A percentile compares a stretch with the other conserved stretches of the same genome.
These are phyloP conservation scores for Aegilops tauschii DNA, from an alignment of 176 grass and related monocot species.

Conservation along the genomic window DNA sequence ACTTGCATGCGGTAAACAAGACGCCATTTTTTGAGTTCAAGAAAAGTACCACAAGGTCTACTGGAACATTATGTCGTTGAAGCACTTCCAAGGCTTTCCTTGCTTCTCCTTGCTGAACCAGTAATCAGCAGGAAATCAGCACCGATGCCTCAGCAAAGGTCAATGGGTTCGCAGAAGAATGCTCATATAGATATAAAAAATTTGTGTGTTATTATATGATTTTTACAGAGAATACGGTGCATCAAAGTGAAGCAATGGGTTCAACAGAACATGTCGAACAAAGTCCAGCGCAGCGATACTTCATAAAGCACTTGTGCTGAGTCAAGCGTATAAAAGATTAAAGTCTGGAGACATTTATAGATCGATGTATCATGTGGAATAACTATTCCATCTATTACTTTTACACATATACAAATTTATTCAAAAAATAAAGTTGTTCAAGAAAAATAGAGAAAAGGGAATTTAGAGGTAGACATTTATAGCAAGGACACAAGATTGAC, in stretches of 20 bases:
- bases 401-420: not conserved
- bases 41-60: slow-evolving; percentile 85
- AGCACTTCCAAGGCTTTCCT: slow-evolving; percentile 94
- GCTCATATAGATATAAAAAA: not conserved
- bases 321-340: not conserved
- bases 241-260: slow-evolving; percentile 10
- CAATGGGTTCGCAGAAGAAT: not conserved
- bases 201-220: not conserved
- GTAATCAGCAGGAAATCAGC: slow-evolving; percentile 27
- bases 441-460: not conserved
- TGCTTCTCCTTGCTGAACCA: slow-evolving; percentile 94
- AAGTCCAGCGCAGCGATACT: not conserved
- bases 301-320: not conserved
- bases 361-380: not conserved
- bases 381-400: slow-evolving; percentile 1
- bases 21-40: not conserved
- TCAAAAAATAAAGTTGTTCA: slow-evolving; percentile 8
- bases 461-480: slow-evolving; percentile 9
- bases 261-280: slow-evolving; percentile 4
- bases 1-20: not conserved
- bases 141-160: not conserved
- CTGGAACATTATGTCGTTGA: slow-evolving; percentile 77
- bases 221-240: slow-evolving; percentile 6
- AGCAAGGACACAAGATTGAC: not conserved
- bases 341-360: not conserved